These are phyloP conservation scores for Metarhizium sp. DNA, from an alignment of 2,329 filamentous ascomycete species.

Conservation along the genomic window DNA sequence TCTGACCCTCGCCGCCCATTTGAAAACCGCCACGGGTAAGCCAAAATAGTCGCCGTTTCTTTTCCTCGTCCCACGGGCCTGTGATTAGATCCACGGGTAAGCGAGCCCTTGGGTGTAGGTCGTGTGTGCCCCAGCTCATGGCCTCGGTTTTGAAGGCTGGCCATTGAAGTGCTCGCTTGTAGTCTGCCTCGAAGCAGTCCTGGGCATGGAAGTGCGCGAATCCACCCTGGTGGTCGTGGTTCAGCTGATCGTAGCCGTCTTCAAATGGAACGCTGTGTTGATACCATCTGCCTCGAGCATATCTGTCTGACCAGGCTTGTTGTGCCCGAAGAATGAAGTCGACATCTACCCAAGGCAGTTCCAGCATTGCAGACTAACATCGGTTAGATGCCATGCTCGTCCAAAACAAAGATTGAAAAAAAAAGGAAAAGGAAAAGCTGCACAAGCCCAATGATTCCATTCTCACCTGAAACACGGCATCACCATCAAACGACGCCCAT, in stretches of 20 bases:
- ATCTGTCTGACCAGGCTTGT: constrained; percentile 34
- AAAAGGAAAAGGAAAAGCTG: not conserved
- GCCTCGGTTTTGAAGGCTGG: constrained; percentile 12
- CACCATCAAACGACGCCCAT: constrained; percentile 18
- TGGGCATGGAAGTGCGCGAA: constrained; percentile 22
- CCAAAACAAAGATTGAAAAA: not conserved
- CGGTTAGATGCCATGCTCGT: not conserved
- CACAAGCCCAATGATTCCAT: not conserved
- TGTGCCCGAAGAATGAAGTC: constrained; percentile 37
- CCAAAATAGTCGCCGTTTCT: constrained; percentile 35
- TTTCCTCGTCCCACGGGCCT: constrained; percentile 31
- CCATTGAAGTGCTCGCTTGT: constrained; percentile 16
- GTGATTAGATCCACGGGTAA: constrained; percentile 31
- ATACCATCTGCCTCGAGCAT: constrained; percentile 24
- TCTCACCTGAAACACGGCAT: constrained; percentile 35
- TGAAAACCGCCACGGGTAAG: constrained; percentile 29
- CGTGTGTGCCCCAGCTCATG: constrained; percentile 16
- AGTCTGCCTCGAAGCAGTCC: constrained; percentile 28
- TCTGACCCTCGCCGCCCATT: constrained; percentile 17
- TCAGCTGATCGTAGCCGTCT: not conserved
- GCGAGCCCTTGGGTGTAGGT: constrained; percentile 29
- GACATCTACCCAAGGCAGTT: constrained; percentile 34
- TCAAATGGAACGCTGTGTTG: constrained; percentile 18
- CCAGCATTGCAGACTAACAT: constrained; percentile 32
- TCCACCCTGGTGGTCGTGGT: constrained; percentile 15